phyloP scores from a whole-genome alignment of 257 asterid species.

The Fraxinus quadrangulata region DNA sequence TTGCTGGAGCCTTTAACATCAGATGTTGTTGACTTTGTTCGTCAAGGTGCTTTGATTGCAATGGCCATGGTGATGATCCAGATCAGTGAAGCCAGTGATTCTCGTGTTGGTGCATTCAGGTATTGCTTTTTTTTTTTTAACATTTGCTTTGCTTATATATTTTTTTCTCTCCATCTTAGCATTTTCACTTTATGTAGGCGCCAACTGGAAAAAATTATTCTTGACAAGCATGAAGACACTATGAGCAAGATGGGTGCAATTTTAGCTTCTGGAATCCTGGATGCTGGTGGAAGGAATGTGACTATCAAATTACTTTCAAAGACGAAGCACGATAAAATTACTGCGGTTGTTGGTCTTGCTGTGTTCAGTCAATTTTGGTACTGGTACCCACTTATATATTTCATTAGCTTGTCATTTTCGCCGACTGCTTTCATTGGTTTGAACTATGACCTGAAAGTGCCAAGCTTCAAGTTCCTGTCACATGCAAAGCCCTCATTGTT shows the following conservation, averaged over 20 bases:
- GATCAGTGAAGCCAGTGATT: constrained; percentile 89
- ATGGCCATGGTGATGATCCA: constrained; percentile 99
- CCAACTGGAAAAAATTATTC: constrained; percentile 85
- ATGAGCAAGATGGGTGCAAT: constrained; percentile 99
- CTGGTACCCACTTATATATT: constrained; percentile 95
- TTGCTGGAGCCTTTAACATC: constrained; percentile 91
- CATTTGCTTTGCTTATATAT: neutral
- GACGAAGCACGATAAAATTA: constrained; percentile 79
- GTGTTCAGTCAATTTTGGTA: constrained; percentile 98
- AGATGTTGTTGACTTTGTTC: constrained; percentile 96
- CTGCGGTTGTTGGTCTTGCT: constrained; percentile 93
- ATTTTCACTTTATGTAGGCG: constrained; percentile 50
- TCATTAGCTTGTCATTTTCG: constrained; percentile 86
- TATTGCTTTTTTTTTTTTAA: constrained; percentile 26
- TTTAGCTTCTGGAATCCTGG: constrained; percentile 91
- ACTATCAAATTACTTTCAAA: constrained; percentile 81
- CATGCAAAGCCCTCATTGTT: constrained; percentile 89
- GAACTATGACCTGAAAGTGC: constrained; percentile 86
- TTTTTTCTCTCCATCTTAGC: constrained; percentile 7
- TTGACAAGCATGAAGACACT: constrained; percentile 94
- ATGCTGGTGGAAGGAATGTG: constrained; percentile 98
- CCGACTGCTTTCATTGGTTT: constrained; percentile 93
- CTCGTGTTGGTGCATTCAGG: constrained; percentile 97
- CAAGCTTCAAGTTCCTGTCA: constrained; percentile 84
- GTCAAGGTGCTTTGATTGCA: constrained; percentile 98